Evolutionary conservation across 495 filamentous ascomycete species (phyloP), one percentile per base, ranked within the genome.

Genomic region (Chaetomium tenue): DNA sequence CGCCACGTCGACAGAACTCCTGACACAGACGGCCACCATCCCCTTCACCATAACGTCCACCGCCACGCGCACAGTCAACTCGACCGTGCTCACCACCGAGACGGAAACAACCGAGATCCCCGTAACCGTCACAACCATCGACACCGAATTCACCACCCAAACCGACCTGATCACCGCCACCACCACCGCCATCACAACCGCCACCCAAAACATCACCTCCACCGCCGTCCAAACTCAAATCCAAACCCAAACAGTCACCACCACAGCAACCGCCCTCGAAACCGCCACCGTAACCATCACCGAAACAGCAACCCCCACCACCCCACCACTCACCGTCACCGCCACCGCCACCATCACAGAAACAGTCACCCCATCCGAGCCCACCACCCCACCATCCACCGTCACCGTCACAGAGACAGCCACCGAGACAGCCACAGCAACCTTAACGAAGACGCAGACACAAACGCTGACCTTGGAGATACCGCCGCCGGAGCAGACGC

Each of bases 61-160:
- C n/a, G 22, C 33, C n/a, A 57, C 54, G n/a, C 13, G 40, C 33
- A 57, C 54, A 8, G 37, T 57, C 54, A 42, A 57, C 54, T 40
- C 54, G 5, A 57, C 54, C 33, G 33, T n/a, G n/a, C 33, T 57
- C n/a, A 25, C 54, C 8, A 57, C 54, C n/a, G 54, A 22, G 33
- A 57, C 33, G 5, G 6, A 42, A 11, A 57, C 37, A 5, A 26
- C 33, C 37, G 28, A 57, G 13, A 8, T 57, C 33, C n/a, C 33
- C 5, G 54, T 57, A 3, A 57, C 54, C n/a, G 33, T 42, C 1
- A 57, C 54, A 0, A 33, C 54, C 28, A 40, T 20, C n/a, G 3
- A 22, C 33, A 57, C 54, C 5, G 54, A 9, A 0, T 57, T n/a
- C 54, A 42, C n/a, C 7, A 57, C 54, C n/a, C 15, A 40, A 20